These are phyloP conservation scores for Solanum boliviense DNA, from an alignment of 257 asterid species.

Conservation along the genomic window DNA sequence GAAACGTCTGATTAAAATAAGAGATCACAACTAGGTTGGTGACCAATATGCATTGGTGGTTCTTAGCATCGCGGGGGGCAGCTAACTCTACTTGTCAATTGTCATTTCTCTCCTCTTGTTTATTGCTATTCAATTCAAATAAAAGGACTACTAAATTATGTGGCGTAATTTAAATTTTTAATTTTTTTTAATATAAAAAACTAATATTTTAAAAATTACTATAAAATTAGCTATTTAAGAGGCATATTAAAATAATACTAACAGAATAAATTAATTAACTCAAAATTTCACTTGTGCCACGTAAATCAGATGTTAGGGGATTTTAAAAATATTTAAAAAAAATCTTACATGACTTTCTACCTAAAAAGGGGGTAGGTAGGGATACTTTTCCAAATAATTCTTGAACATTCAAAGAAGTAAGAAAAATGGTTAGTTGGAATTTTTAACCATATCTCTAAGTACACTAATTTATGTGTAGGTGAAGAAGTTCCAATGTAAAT, in stretches of 20 bases:
- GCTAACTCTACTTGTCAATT: not conserved
- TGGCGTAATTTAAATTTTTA: too few relatives aligned
- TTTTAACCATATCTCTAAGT: not conserved
- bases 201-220: too few relatives aligned
- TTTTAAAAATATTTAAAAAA: too few relatives aligned
- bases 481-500: not conserved
- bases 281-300: not conserved
- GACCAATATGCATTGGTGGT: not conserved
- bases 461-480: not conserved
- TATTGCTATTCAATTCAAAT: too few relatives aligned
- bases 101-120: not conserved
- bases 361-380: not conserved
- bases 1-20: too few relatives aligned
- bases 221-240: too few relatives aligned
- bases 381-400: not conserved
- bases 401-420: not conserved
- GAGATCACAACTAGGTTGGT: not conserved
- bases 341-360: not conserved
- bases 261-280: not conserved
- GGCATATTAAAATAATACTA: not conserved
- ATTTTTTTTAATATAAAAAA: too few relatives aligned
- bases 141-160: not conserved
- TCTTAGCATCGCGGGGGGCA: not conserved
- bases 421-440: not conserved
- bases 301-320: fast-evolving